These are phyloP conservation scores for Rhynchosporium secalis DNA, from an alignment of 2,329 filamentous ascomycete genomes.

Conservation along the genomic window DNA sequence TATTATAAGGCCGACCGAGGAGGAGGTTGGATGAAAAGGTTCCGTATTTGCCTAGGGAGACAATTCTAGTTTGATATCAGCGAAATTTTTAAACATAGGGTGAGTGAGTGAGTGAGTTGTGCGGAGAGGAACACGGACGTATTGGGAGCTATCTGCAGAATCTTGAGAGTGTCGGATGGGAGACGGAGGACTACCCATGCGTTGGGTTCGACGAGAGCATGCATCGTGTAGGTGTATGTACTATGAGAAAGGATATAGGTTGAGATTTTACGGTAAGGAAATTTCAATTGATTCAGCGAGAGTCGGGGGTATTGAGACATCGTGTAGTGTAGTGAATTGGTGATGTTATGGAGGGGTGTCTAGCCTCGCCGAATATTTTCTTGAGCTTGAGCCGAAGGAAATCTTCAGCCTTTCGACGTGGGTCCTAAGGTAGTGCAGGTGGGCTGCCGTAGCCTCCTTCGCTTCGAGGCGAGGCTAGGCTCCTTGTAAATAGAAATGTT, in stretches of 20 bases:
- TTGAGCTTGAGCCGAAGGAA: neutral
- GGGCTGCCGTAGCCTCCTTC: neutral
- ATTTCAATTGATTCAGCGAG: neutral
- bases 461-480: neutral
- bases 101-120: too few relatives aligned
- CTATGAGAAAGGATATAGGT: too few relatives aligned
- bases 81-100: slow-evolving; percentile 9
- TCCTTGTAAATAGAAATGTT: neutral
- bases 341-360: neutral
- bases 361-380: slow-evolving; percentile 24
- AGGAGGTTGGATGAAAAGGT: slow-evolving; percentile 86
- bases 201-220: slow-evolving; percentile 53
- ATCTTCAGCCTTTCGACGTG: slow-evolving; percentile 13
- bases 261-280: neutral
- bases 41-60: slow-evolving; percentile 91
- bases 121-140: slow-evolving; percentile 48
- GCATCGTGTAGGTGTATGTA: slow-evolving; percentile 30
- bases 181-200: slow-evolving; percentile 61
- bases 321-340: neutral
- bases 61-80: slow-evolving; percentile 56
- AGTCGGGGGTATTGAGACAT: neutral
- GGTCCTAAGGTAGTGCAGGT: neutral
- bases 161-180: slow-evolving; percentile 57
- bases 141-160: slow-evolving; percentile 60
- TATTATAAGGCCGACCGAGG: slow-evolving; percentile 84